Base-by-base conservation (phyloP, 306 rosid species). In the Oxytropis ochrocephala region DNA sequence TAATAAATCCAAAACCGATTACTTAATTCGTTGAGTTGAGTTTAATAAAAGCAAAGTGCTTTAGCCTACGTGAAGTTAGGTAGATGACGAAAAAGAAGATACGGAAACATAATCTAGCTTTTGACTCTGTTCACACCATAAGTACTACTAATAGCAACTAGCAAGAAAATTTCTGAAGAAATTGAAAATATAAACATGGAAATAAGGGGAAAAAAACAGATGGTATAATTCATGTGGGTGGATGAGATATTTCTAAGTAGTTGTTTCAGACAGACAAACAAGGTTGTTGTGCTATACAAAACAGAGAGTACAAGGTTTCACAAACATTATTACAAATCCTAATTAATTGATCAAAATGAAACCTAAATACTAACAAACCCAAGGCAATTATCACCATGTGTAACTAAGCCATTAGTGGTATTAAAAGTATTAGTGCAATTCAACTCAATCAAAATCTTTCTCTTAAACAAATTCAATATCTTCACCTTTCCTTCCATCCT, bases 351-450 rank as follows among this genome's bases (percentile, higher is more conserved):
- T 21, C 29, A 24, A 39, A 39, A 10, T 5, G 11, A 17, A 80
- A 52, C 39, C 70, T 81, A 81, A 69, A 69, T 1, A 18, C 24
- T 30, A 60, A 62, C 56, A 12, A 2, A 10, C 11, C 33, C 27
- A 8, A 66, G 8, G 50, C 87, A 83, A 62, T 50, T 35, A 24
- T 50, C 39, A 43, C 21, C 72, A 0, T 18, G 7, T 1, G 30
- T n/a, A 7, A 19, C 13, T 3, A 43, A 17, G 0, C 21, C 14
- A 4, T 53, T 50, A 38, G 77, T 55, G 6, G 50, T 11, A 21
- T 83, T 83, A 48, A 72, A 79, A 0, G 3, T 24, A 61, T 63
- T 12, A 1, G 75, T 75, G 18, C 87, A 83, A 64, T 79, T 79
- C 75, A 83, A 21, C 33, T 62, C 50, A 8, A 83, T 80, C 18